Evolutionary conservation across 805 yeast genomes (phyloP), one percentile per base, ranked within the genome.

Genomic region (Kregervanrija delftensis): DNA sequence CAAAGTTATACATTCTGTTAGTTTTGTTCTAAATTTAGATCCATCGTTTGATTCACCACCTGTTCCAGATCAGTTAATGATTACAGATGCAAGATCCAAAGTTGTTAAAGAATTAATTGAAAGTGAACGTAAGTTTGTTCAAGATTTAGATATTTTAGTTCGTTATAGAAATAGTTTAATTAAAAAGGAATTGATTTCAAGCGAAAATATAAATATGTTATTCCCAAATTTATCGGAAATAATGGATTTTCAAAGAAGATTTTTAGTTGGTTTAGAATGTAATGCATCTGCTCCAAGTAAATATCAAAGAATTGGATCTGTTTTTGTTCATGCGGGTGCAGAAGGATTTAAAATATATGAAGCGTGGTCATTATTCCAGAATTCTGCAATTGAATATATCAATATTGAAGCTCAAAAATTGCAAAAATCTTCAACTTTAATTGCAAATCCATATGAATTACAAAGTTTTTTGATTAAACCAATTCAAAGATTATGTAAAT

Each of bases 401-500:
- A 70, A 72, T 38, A 75, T 73, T 51, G 88, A 86, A 52, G 74
- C 79, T 5, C 59, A 71, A 5, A 77, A 77, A 53, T 72, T 88
- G 43, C 66, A 60, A 39, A 73, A 73, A 48, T 72, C 80, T 15
- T 72, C 83, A 4, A 59, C 68, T 15, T 65, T 89, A 35, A 79
- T 90, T 48, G 91, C 82, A 51, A 91, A 93, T 28, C 84, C 87
- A 37, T 81, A 89, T 59, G 99, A 91, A 63, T 71, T 93, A 43
- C 98, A 86, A 60, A 81, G 91, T 41, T 86, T 86, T 63, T 72
- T 93, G 36, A 78, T 93, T 54, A 93, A 91, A 62, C 99, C 99
- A 0, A 87, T 93, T 34, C 99, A 93, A 68, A 76, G 99, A 51
- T 73, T 93, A n/a, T 87, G 96, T 72, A 87, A 90, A 61, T 93